Evolutionary conservation across 2,329 filamentous ascomycete species (phyloP).

Genomic region (Fusarium nodosum): DNA sequence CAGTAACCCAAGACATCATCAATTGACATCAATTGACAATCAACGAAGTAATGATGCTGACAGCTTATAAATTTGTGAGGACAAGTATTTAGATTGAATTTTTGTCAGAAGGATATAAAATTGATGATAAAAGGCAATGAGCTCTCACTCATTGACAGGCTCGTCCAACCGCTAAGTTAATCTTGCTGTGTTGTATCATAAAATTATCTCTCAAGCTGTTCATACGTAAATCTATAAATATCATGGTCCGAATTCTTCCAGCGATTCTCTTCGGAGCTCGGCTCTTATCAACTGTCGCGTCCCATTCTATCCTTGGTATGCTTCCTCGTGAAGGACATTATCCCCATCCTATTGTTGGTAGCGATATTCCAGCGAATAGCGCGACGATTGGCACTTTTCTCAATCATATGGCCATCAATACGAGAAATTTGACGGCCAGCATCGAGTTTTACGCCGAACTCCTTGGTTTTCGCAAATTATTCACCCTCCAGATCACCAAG

Average conservation of each 20-base stretch:
- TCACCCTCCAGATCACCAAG: background rate
- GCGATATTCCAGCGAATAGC: background rate
- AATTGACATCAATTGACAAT: too few species aligned
- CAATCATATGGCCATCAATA: slow-evolving; percentile 13
- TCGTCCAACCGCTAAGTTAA: background rate
- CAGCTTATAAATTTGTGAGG: background rate
- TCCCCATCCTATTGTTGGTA: background rate
- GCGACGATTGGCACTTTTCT: slow-evolving; percentile 3
- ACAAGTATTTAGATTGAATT: background rate
- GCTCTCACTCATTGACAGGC: rapidly evolving
- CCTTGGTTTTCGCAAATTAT: slow-evolving; percentile 10
- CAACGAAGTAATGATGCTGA: background rate
- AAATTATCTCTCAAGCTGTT: background rate
- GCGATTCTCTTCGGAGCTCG: background rate
- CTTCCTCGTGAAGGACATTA: background rate
- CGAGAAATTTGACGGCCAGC: slow-evolving; percentile 11
- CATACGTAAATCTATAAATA: rapidly evolving
- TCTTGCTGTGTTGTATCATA: rapidly evolving
- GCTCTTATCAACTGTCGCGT: background rate
- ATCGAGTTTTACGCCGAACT: slow-evolving; percentile 15
- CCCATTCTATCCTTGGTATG: slow-evolving; percentile 3
- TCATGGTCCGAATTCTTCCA: background rate
- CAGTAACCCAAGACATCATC: background rate
- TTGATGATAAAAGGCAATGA: background rate
- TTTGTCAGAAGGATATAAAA: background rate